Evolutionary conservation across 2,329 filamentous ascomycete genomes (phyloP).

Genomic region (Cladosporium cucumerinum): DNA sequence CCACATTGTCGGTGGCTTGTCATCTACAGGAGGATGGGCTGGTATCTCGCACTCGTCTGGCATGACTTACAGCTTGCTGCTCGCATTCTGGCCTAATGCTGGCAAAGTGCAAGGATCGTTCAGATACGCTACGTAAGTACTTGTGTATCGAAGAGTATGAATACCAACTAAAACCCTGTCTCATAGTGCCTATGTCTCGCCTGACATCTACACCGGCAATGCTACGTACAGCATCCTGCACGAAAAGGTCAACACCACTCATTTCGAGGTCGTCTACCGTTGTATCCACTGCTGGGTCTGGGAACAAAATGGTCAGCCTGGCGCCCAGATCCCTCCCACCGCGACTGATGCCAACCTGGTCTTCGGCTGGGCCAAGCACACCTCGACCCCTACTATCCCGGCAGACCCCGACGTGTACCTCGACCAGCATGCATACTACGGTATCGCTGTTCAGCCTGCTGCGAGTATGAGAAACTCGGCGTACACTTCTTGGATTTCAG

Average conservation of each 20-base stretch:
- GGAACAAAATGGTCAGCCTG: conserved; percentile 41
- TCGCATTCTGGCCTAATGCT: conserved; percentile 57
- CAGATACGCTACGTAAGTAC: conserved; percentile 46
- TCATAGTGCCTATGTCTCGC: conserved; percentile 53
- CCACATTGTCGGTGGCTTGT: conserved; percentile 48
- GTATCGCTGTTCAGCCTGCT: conserved; percentile 51
- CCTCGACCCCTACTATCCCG: conserved; percentile 25
- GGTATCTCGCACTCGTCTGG: conserved; percentile 55
- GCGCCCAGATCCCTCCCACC: conserved; percentile 38
- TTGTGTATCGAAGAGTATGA: not conserved
- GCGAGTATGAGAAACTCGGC: conserved; percentile 44
- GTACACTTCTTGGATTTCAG: conserved; percentile 41
- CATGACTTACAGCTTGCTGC: conserved; percentile 58
- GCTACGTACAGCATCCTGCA: conserved; percentile 61
- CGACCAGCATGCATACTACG: conserved; percentile 53
- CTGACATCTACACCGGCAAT: conserved; percentile 58
- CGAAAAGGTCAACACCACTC: conserved; percentile 56
- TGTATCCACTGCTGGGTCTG: conserved; percentile 52
- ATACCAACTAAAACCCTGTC: not conserved
- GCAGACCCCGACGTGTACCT: conserved; percentile 44
- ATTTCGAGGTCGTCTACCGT: conserved; percentile 62
- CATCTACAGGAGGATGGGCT: conserved; percentile 53
- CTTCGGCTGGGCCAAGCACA: conserved; percentile 31
- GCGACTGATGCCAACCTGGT: conserved; percentile 31
- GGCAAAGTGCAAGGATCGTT: conserved; percentile 56